Evolutionary conservation across 805 yeast species (phyloP).

Genomic region (Ogataea paradorogensis): DNA sequence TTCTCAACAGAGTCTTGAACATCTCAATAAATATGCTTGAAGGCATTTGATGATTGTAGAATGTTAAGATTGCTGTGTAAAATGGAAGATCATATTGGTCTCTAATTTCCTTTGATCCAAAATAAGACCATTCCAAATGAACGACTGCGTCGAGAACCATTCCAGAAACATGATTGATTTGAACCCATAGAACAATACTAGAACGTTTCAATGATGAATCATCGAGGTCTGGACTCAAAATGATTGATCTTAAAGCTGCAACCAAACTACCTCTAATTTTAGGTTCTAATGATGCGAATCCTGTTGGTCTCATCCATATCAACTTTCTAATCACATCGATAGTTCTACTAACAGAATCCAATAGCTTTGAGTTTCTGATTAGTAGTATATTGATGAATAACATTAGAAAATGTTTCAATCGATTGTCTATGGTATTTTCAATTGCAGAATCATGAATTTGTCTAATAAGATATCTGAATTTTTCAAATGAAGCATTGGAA

Average conservation of each 20-base stretch:
- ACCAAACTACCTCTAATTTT: constrained; percentile 15
- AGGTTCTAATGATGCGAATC: not conserved
- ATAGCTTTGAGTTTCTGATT: not conserved
- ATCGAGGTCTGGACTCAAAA: constrained; percentile 12
- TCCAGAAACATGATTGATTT: constrained; percentile 13
- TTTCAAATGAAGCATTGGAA: constrained; percentile 7
- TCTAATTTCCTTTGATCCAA: constrained; percentile 21
- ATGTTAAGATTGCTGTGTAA: constrained; percentile 20
- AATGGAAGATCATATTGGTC: constrained; percentile 24
- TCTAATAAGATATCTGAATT: constrained; percentile 15
- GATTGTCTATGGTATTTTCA: not conserved
- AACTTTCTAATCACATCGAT: constrained; percentile 8
- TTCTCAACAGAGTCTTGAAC: constrained; percentile 15
- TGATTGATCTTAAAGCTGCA: constrained; percentile 17
- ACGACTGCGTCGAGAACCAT: constrained; percentile 22
- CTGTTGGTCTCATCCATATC: constrained; percentile 5
- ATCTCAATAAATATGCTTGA: constrained; percentile 10
- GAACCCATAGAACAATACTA: constrained; percentile 24
- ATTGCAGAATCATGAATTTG: constrained; percentile 5
- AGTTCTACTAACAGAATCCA: constrained; percentile 4
- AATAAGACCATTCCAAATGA: constrained; percentile 31
- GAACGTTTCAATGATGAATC: constrained; percentile 13
- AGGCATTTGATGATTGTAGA: constrained; percentile 12
- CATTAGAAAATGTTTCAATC: not conserved
- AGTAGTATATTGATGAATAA: not conserved